Evolutionary conservation across 176 grass and related monocot genomes (phyloP).

Genomic region (Echinochloa phyllopogon): DNA sequence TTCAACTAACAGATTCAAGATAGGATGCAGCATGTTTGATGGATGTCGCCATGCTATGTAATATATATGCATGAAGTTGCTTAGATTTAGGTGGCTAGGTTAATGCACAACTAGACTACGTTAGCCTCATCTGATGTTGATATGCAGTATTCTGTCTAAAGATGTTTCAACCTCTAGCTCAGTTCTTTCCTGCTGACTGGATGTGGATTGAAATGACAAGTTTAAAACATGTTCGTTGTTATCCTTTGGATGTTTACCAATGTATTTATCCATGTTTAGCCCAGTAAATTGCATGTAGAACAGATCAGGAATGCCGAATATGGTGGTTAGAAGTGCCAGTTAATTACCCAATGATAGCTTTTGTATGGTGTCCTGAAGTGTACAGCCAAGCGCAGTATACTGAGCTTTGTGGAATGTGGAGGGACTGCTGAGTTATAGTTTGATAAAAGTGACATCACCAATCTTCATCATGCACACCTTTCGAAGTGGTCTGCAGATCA

Average conservation of each 20-base stretch:
- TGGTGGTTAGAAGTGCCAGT: not conserved
- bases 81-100: constrained; percentile 51
- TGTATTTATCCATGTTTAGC: not conserved
- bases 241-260: not conserved
- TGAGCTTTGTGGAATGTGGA: not conserved
- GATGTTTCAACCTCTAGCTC: constrained; percentile 41
- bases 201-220: constrained; percentile 39
- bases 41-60: constrained; percentile 67
- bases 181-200: constrained; percentile 41
- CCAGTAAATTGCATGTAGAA: constrained; percentile 16
- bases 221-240: constrained; percentile 24
- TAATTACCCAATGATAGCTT: not conserved
- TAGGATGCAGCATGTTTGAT: constrained; percentile 50
- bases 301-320: not conserved
- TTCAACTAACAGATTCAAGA: constrained; percentile 65
- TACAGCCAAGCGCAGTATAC: not conserved
- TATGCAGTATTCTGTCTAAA: constrained; percentile 49
- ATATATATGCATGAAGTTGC: constrained; percentile 53
- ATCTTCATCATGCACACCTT: constrained; percentile 29
- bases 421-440: constrained; percentile 19
- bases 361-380: not conserved
- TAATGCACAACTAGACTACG: constrained; percentile 35
- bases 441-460: constrained; percentile 12
- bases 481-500: constrained; percentile 4
- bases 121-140: constrained; percentile 49